A percentile compares a stretch with the other conserved stretches of the same genome.
Evolutionary conservation across 441 rosid genomes (phyloP).

Genomic region (Pelargonium hybrid): DNA sequence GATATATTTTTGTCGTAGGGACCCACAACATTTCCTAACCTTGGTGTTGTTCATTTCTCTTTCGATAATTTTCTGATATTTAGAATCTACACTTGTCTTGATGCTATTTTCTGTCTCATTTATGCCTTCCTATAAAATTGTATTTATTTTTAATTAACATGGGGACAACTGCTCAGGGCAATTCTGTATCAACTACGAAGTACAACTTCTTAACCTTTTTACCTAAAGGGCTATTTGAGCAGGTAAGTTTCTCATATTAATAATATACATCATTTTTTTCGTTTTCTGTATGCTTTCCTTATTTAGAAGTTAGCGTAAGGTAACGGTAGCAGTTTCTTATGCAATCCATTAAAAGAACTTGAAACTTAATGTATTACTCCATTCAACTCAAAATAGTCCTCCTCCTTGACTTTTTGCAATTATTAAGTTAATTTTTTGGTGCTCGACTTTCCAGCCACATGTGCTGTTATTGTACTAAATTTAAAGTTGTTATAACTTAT

Average conservation of each 20-base stretch:
- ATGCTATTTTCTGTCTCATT: background rate
- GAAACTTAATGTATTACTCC: background rate
- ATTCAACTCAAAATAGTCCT: too few species aligned
- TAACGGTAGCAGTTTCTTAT: too few species aligned
- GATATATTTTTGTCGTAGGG: too few species aligned
- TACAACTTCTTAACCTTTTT: constrained; percentile 88
- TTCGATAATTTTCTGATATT: background rate
- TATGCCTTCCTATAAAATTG: constrained; percentile 8
- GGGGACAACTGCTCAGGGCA: constrained; percentile 49
- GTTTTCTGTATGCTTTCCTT: background rate
- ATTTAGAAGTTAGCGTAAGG: background rate
- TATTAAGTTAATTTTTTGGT: too few species aligned
- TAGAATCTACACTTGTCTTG: background rate
- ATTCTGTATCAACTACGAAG: constrained; percentile 90
- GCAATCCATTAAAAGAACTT: too few species aligned
- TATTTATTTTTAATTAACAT: constrained; percentile 6
- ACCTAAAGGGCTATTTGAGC: constrained; percentile 95
- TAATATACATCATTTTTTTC: background rate
- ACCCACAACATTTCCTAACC: background rate
- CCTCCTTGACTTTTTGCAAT: too few species aligned
- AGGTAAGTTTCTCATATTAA: constrained; percentile 35
- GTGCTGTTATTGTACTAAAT: background rate
- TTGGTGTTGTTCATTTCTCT: background rate
- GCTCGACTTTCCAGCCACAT: too few species aligned
- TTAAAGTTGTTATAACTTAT: too few species aligned